Evolutionary conservation across 345 rosid genomes (phyloP), one percentile per base, ranked within the genome.

Genomic region (Ricinus communis): DNA sequence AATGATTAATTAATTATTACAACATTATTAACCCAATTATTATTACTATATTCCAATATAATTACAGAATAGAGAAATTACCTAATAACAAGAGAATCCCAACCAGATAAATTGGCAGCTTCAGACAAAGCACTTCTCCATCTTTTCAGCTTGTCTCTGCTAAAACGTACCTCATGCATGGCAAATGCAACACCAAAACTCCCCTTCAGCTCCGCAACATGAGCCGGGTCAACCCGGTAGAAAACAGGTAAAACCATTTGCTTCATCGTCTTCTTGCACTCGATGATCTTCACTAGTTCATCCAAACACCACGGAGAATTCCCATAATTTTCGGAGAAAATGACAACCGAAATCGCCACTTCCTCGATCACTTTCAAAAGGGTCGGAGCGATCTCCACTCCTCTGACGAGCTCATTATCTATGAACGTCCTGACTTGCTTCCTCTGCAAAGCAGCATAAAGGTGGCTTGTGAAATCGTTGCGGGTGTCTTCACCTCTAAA

Each of bases 231-330:
- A 50, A 50, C 24, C 2, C 54, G 8, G 24, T 50, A 50, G 24
- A 50, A 50, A 50, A 50, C 54, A 43, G 47, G 54, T 8, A 50
- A 50, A 50, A 50, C 54, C 54, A 50, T 50, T 50, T 50, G 54
- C 1, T 50, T n/a, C 6, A 5, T n/a, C 54, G 10, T 0, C 21
- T 50, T 50, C 54, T 16, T 50, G 54, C 54, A 50, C 19, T 50
- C 54, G 19, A 50, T 19, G 1, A 50, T 50, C 54, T 50, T 50
- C 22, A 19, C 54, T 1, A 50, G 24, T 19, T 50, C 54, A 19
- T 50, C 54, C 54, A 50, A 50, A 50, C 54, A 50, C 54, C 54
- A 50, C 1, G 54, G 8, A 2, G 54, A 50, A 50, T 15, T 2
- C 10, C 22, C 54, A 50, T 50, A 50, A 50, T 50, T 50, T 50